A percentile compares a stretch with the other conserved stretches of the same genome.
Evolutionary conservation across 2,329 filamentous ascomycete genomes (phyloP).

Genomic region (Torrubiella hemipterigena): DNA sequence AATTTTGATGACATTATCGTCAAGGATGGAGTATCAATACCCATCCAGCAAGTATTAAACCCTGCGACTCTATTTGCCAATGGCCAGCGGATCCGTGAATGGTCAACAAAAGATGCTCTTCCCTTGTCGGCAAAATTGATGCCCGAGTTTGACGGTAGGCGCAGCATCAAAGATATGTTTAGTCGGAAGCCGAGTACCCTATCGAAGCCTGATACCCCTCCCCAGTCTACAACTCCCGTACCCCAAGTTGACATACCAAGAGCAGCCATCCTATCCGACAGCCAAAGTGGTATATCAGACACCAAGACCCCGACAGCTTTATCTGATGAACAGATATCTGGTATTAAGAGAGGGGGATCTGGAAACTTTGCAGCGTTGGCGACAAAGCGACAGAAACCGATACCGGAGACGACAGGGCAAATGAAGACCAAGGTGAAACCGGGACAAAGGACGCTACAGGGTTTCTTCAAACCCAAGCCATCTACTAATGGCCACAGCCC

Average conservation of each 20-base stretch:
- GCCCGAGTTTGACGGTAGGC: slow-evolving; percentile 74
- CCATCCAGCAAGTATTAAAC: slow-evolving; percentile 67
- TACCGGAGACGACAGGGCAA: slow-evolving; percentile 14
- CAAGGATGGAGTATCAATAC: slow-evolving; percentile 31
- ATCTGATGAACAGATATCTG: no score
- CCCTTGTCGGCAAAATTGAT: slow-evolving; percentile 72
- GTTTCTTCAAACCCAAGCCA: slow-evolving; percentile 73
- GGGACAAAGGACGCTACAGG: slow-evolving; percentile 51
- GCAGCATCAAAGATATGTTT: slow-evolving; percentile 92
- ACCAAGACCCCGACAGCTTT: no score
- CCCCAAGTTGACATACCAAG: no score
- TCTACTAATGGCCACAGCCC: no score
- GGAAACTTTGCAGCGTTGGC: no score
- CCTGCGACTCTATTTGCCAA: slow-evolving; percentile 57
- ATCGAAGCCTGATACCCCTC: no score
- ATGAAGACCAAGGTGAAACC: slow-evolving; percentile 17
- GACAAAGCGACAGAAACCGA: no score
- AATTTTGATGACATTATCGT: slow-evolving; percentile 53
- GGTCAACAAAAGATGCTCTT: slow-evolving; percentile 53
- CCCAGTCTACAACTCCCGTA: no score
- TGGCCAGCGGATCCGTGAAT: slow-evolving; percentile 55
- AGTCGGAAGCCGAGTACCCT: slow-evolving; percentile 39
- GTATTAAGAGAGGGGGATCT: slow-evolving; percentile 24
- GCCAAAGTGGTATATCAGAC: no score
- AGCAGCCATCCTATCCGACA: no score